These are phyloP conservation scores for Parathielavia hyrcaniae DNA, from an alignment of 495 filamentous ascomycete species.

Conservation along the genomic window DNA sequence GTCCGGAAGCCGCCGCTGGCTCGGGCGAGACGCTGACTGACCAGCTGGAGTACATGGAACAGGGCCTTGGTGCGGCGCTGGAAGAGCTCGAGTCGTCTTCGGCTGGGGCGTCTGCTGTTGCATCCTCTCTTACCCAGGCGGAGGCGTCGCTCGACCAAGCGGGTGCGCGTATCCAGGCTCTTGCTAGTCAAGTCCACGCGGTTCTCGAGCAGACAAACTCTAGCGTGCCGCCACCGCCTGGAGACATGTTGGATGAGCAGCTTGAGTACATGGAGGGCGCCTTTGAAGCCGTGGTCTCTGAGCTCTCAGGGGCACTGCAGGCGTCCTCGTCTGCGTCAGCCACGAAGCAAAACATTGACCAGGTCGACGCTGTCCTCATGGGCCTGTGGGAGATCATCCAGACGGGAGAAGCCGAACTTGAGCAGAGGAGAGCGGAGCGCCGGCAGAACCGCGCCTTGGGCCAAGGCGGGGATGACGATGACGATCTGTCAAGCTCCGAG, in stretches of 20 bases:
- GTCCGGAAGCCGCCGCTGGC: constrained; percentile 34
- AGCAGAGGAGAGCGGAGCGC: constrained; percentile 47
- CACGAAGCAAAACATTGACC: constrained; percentile 41
- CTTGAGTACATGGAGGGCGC: constrained; percentile 39
- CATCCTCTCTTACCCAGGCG: constrained; percentile 17
- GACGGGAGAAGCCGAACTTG: constrained; percentile 54
- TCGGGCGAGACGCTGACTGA: constrained; percentile 40
- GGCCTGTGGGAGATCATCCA: constrained; percentile 70
- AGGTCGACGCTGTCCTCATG: constrained; percentile 55
- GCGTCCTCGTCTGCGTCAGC: constrained; percentile 23
- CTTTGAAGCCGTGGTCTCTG: constrained; percentile 29
- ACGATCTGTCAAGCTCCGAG: constrained; percentile 46
- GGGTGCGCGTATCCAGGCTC: constrained; percentile 28
- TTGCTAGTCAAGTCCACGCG: constrained; percentile 32
- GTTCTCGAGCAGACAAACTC: constrained; percentile 28
- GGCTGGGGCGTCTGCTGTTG: constrained; percentile 12
- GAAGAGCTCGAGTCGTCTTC: constrained; percentile 25
- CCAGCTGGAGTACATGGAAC: constrained; percentile 42
- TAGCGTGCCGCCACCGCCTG: constrained; percentile 27
- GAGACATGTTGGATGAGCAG: constrained; percentile 33
- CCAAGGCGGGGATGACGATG: constrained; percentile 42
- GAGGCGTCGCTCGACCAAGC: constrained; percentile 22
- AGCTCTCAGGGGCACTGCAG: constrained; percentile 31
- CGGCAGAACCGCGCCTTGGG: constrained; percentile 39
- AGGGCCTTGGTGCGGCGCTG: constrained; percentile 28